Conservation (phyloP, 345 rosid genomes). For the Eucalyptus cloeziana region DNA sequence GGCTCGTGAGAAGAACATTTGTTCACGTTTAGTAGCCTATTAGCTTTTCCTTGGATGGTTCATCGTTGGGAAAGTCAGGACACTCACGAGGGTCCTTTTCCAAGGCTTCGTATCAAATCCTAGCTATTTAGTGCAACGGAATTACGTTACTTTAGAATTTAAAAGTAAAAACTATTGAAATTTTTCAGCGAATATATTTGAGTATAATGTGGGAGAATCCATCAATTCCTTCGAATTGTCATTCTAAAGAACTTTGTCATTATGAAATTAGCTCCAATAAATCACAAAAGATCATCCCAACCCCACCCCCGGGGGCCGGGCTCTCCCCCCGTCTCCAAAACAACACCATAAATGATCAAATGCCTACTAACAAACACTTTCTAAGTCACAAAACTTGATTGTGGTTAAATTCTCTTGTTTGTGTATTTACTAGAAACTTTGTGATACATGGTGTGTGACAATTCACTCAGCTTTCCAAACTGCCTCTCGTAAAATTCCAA, state of each 20-base stretch:
- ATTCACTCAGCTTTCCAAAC: conserved; percentile 19
- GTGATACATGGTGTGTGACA: neutral
- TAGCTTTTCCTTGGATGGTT: no score
- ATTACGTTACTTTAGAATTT: neutral
- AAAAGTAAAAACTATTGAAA: neutral
- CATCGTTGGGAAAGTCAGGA: neutral
- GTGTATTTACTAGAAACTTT: neutral
- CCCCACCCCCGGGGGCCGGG: no score
- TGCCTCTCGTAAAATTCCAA: conserved; percentile 3
- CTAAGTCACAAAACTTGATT: neutral
- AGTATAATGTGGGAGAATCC: neutral
- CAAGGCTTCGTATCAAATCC: neutral
- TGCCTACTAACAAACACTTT: neutral
- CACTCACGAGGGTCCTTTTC: neutral
- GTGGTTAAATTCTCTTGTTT: neutral
- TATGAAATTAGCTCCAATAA: neutral
- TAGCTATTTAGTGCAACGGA: neutral
- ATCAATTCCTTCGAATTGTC: neutral
- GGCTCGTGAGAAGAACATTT: neutral
- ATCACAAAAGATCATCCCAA: neutral
- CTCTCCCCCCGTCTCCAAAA: neutral
- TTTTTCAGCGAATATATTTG: neutral
- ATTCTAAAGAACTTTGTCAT: neutral
- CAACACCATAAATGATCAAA: neutral
- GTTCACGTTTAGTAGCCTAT: neutral